Percentiles rank a stretch among this genome's conserved stretches.
Evolutionary conservation across 2,329 filamentous ascomycete genomes (phyloP).

Genomic region (Penicillium sp.): DNA sequence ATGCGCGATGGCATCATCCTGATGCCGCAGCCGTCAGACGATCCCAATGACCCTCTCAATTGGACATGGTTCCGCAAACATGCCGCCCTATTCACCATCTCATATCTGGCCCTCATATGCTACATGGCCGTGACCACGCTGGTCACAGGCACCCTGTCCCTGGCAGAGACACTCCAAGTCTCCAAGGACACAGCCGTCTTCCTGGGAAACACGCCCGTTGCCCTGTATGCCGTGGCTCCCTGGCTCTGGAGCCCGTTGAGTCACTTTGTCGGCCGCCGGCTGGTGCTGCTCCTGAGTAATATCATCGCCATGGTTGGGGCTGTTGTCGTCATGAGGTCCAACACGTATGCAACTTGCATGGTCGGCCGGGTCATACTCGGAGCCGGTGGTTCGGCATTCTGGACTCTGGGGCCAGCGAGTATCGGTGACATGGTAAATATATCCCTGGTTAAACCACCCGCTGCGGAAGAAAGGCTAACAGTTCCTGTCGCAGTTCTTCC

Average conservation of each 20-base stretch:
- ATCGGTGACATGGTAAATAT: slow-evolving; percentile 5
- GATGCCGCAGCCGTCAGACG: slow-evolving; percentile 17
- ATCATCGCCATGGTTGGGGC: slow-evolving; percentile 4
- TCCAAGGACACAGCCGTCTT: slow-evolving; percentile 7
- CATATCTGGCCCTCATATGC: slow-evolving; percentile 5
- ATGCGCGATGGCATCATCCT: slow-evolving; percentile 12
- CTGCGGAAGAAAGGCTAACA: neutral
- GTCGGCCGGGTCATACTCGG: slow-evolving; percentile 7
- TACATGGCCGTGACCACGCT: slow-evolving; percentile 6
- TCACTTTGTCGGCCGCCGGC: slow-evolving; percentile 6
- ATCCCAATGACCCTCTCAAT: slow-evolving; percentile 16
- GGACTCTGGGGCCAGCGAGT: slow-evolving; percentile 7
- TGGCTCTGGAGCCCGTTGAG: slow-evolving; percentile 8
- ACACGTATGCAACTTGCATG: slow-evolving; percentile 6
- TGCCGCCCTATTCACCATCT: slow-evolving; percentile 7
- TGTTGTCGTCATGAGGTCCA: slow-evolving; percentile 2
- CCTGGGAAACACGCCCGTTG: slow-evolving; percentile 8
- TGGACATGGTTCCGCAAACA: slow-evolving; percentile 10
- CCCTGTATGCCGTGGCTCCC: slow-evolving; percentile 5
- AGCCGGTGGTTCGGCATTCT: slow-evolving; percentile 7
- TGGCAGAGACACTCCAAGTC: slow-evolving; percentile 3
- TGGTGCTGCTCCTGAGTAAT: slow-evolving; percentile 5
- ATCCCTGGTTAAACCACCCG: neutral
- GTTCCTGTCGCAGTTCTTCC: slow-evolving; percentile 2
- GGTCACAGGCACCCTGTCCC: slow-evolving; percentile 4